Conservation (phyloP, 1,284 basidiomycete genomes). For the Mycocalia duriaeana region DNA sequence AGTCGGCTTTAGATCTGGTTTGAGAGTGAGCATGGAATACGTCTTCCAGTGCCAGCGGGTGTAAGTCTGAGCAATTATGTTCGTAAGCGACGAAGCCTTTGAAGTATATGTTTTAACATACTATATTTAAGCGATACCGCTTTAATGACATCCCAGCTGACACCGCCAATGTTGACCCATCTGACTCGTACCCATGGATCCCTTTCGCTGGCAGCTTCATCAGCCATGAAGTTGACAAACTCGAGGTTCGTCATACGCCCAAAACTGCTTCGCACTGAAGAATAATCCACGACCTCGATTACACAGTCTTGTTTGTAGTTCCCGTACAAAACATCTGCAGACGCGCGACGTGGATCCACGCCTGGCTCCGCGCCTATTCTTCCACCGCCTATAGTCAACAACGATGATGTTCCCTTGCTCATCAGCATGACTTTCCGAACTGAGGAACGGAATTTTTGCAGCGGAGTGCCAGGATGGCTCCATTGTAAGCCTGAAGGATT, state of each 20-base stretch:
- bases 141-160: constrained; percentile 71
- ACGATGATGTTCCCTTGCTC: constrained; percentile 41
- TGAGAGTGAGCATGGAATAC: constrained; percentile 52
- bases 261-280: constrained; percentile 43
- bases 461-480: constrained; percentile 24
- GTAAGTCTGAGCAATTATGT: constrained; percentile 41
- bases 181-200: constrained; percentile 58
- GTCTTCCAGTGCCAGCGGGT: constrained; percentile 68
- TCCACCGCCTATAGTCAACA: constrained; percentile 25
- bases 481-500: not conserved
- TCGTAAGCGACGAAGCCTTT: constrained; percentile 1
- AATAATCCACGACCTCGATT: constrained; percentile 63
- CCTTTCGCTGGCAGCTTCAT: constrained; percentile 32
- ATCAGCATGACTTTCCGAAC: constrained; percentile 55
- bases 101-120: constrained; percentile 20
- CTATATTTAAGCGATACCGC: constrained; percentile 58
- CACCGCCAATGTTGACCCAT: constrained; percentile 68
- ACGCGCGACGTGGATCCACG: constrained; percentile 50
- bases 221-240: constrained; percentile 46
- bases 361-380: constrained; percentile 58
- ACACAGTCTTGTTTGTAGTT: constrained; percentile 51
- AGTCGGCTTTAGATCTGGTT: constrained; percentile 64
- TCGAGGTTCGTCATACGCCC: constrained; percentile 50
- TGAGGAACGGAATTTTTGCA: constrained; percentile 38
- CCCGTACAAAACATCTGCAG: constrained; percentile 44